These are phyloP conservation scores for Corrigiola litoralis DNA, from an alignment of 179 eudicot species.

Conservation along the genomic window DNA sequence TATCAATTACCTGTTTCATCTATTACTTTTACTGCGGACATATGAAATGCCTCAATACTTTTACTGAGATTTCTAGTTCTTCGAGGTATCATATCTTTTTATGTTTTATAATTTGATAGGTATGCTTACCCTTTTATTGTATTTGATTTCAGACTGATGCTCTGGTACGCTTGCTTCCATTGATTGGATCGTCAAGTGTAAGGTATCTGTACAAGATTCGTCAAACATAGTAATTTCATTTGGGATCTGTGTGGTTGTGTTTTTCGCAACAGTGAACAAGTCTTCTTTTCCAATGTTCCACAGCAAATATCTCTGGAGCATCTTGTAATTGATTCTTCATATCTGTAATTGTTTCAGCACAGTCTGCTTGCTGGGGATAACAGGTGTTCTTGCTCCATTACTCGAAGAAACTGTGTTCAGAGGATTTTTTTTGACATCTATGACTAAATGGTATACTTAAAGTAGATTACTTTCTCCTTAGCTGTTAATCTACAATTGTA, in stretches of 20 bases:
- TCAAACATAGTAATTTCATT: neutral
- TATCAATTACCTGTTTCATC: neutral
- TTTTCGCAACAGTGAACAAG: neutral
- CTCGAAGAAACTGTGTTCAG: slow-evolving; percentile 95
- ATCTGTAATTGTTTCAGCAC: slow-evolving; percentile 61
- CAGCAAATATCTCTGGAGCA: neutral
- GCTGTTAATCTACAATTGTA: neutral
- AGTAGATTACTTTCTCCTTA: neutral
- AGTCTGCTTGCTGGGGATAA: slow-evolving; percentile 68
- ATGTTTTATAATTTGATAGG: neutral
- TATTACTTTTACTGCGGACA: neutral
- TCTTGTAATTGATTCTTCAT: neutral
- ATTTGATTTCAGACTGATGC: slow-evolving; percentile 74
- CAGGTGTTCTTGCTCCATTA: slow-evolving; percentile 88
- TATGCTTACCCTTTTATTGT: slow-evolving; percentile 16
- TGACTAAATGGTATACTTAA: slow-evolving; percentile 73
- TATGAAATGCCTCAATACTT: neutral
- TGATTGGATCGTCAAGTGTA: slow-evolving; percentile 80
- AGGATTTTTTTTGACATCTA: slow-evolving; percentile 85
- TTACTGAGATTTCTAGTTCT: neutral
- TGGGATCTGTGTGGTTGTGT: neutral
- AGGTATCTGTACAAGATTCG: slow-evolving; percentile 40
- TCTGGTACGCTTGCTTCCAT: slow-evolving; percentile 73
- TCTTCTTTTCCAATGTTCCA: neutral
- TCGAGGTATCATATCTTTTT: neutral